Base-by-base conservation (phyloP, 768 basidiomycete species). In the Pisolithus sp. region DNA sequence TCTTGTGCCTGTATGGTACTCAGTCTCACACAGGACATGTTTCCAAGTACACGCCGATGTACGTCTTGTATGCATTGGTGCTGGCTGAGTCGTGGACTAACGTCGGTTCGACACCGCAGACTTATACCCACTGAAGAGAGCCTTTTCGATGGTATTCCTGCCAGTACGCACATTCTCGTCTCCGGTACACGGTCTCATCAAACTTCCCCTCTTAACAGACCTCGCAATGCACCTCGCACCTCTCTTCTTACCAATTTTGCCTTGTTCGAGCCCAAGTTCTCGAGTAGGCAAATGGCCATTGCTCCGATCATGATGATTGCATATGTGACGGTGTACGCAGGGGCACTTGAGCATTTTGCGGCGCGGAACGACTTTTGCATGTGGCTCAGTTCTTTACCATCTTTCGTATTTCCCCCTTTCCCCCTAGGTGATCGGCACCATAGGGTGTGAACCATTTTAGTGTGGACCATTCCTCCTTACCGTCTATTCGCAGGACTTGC, bases 231-330 rank as follows among this genome's bases (percentile, higher is more conserved):
- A 89, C 62, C 79, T 79, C 5, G 63, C 71, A 4, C 86, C 87
- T 60, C 78, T 8, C 69, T 88, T n/a, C 54, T 83, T 7, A 51
- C 76, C 18, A 84, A 89, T 59, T 90, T 89, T 62, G 69, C 82
- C 56, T 53, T 81, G 7, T 76, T 83, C 46, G 84, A 89, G 58
- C 61, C 57, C 10, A 80, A 73, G 52, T 89, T 81, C 60, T 51
- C 62, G 21, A 30, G 31, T 26, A 21, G 34, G 21, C 53, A 55
- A 41, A 52, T 47, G 31, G 30, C 36, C 28, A 34, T 43, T 9
- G 31, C 53, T 9, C 53, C 53, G 4, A 17, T 53, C 23, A 26
- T 57, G 12, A 45, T 28, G 24, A 15, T 45, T 8, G 15, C 13
- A 7, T 45, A 45, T 30, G 43, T 15, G 13, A 18, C n/a, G 26